Evolutionary conservation across 2,329 filamentous ascomycete species (phyloP), one percentile per base, ranked within the genome.

Genomic region (Talaromyces marneffei): DNA sequence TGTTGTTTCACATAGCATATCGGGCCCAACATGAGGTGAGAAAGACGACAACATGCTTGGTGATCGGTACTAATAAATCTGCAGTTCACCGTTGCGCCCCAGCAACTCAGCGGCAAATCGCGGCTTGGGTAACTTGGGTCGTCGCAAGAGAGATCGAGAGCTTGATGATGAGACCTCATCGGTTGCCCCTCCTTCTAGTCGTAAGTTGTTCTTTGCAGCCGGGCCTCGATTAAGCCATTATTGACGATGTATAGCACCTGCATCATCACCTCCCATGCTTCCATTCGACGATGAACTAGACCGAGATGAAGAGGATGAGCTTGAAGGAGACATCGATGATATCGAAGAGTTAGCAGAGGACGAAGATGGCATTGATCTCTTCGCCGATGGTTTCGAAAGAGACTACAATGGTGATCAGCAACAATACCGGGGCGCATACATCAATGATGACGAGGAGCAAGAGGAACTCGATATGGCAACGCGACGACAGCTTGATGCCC

Each of bases 81-180:
- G 25, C 72, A 95, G 90, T 81, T 95, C 91, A 74, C 92, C 92
- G 73, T 83, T 95, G 64, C 87, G 88, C 75, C 83, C 87, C 68
- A 91, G 87, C 77, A 88, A 90, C 81, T 86, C 88, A 63, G 92
- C 92, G 66, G 91, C 87, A 69, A 96, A 96, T 77, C 86, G 91
- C 67, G 90, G 91, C 58, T 74, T 83, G 61, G 76, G 77, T 18
- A 78, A 77, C 58, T 69, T 78, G 65, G 82, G 78, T 66, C 77
- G 81, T 64, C 81, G 85, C 63, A 89, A 89, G 75, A 83, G 87
- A 68, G 80, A 82, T 37, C 82, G 87, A 76, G 87, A 88, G 68
- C 82, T 82, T 62, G 86, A 88, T 67, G 83, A 86, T 69, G 83
- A 85, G 58, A 79, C 80, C 44, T 85, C 84, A 29, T 85, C 84